Base-by-base conservation (phyloP, 306 rosid genomes). In the Cicer arietinum region DNA sequence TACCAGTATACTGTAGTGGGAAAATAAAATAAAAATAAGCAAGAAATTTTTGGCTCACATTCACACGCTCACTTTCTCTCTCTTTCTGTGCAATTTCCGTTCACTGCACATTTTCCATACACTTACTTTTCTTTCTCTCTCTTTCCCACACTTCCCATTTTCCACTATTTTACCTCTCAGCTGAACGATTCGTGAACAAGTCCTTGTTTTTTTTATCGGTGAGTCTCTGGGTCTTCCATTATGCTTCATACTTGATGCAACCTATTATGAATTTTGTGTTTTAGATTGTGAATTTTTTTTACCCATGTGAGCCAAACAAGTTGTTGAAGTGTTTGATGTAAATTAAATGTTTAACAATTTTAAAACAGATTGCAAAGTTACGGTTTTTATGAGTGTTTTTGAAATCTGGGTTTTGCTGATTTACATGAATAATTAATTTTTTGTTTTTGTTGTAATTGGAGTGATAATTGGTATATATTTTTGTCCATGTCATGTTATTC, bases 41-140 rank as follows among this genome's bases (percentile, higher is more conserved):
- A 60, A 56, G 7, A 64, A 20, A 58, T 47, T 8, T 45, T 8
- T 10, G 43, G 79, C 83, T 67, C 76, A 84, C 8, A 45, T 45
- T 13, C 20, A 52, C 41, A 63, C 66, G 17, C 82, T 85, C 83
- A 73, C 64, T 81, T 75, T 74, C 77, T 61, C 57, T 74, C 76
- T 75, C 40, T 48, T 59, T 78, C 85, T 74, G 81, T 79, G 92
- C 69, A 71, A 74, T 22, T 89, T 75, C 80, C 30, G 52, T 40
- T 54, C 81, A 67, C 85, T 73, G 86, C 90, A 79, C 61, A 81
- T 84, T 80, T 77, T 10, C 81, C 86, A 80, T 75, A 68, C 40
- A 20, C 52, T 80, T 50, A 67, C 6, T 22, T 67, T 66, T 81
- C 51, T 13, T 20, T 41, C 42, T 70, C 39, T 79, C 41, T 53